Conservation (phyloP, 2,329 filamentous ascomycete species). For the Gyromitra esculenta region DNA sequence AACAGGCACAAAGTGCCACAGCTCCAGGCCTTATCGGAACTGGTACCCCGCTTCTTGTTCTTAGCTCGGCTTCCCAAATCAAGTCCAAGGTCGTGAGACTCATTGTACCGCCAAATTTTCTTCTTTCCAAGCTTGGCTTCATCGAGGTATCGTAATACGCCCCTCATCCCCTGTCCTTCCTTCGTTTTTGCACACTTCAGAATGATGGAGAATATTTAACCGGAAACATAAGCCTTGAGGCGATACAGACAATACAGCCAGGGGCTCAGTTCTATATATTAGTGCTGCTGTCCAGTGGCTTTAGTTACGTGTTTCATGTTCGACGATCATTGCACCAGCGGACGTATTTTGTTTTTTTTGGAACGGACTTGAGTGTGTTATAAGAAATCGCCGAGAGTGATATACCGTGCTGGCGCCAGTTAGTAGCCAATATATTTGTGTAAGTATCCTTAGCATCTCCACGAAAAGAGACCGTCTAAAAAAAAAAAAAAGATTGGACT, state of each 20-base stretch:
- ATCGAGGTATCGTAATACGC: slow-evolving; percentile 27
- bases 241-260: slow-evolving; percentile 18
- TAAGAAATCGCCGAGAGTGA: background rate
- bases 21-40: slow-evolving; percentile 31
- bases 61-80: slow-evolving; percentile 27
- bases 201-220: slow-evolving; percentile 32
- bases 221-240: slow-evolving; percentile 16
- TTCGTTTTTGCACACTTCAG: slow-evolving; percentile 1
- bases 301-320: slow-evolving; percentile 46
- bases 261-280: slow-evolving; percentile 42
- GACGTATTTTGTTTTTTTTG: slow-evolving; percentile 36
- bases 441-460: slow-evolving; percentile 35
- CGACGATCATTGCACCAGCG: slow-evolving; percentile 47
- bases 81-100: slow-evolving; percentile 20
- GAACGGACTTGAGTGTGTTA: slow-evolving; percentile 24
- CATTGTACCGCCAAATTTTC: slow-evolving; percentile 24
- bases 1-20: slow-evolving; percentile 33
- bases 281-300: slow-evolving; percentile 36
- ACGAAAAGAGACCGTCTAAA: slow-evolving; percentile 21
- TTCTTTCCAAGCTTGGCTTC: slow-evolving; percentile 25
- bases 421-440: slow-evolving; percentile 40
- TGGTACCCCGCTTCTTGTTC: slow-evolving; percentile 46
- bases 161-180: background rate
- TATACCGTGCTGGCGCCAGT: slow-evolving; percentile 12
- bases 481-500: background rate